phyloP scores from a whole-genome alignment of 2,329 filamentous ascomycete genomes.

The Gyromitra esculenta region DNA sequence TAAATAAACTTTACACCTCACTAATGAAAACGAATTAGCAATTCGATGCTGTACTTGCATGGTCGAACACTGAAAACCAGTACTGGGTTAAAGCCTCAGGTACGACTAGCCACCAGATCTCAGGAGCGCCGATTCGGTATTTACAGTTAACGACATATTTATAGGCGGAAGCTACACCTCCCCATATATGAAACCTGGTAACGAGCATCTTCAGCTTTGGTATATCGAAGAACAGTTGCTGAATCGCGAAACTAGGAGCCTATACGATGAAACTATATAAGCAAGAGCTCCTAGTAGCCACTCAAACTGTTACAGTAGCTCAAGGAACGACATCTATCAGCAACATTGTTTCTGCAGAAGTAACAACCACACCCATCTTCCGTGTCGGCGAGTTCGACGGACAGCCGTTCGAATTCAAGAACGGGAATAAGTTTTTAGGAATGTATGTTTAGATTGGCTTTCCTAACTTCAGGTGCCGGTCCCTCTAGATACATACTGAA shows the following conservation, averaged over 20 bases:
- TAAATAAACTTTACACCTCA: background rate
- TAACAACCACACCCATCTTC: slow-evolving; percentile 64
- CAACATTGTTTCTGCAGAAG: slow-evolving; percentile 65
- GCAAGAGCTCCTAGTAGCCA: slow-evolving; percentile 68
- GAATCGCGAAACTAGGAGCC: slow-evolving; percentile 62
- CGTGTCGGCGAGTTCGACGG: slow-evolving; percentile 74
- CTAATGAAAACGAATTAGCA: slow-evolving; percentile 47
- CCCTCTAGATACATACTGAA: background rate
- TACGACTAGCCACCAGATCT: slow-evolving; percentile 17
- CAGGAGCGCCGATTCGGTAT: background rate
- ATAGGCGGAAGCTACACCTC: slow-evolving; percentile 68
- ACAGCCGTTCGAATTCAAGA: slow-evolving; percentile 72
- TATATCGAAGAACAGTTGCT: background rate
- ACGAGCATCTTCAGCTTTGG: background rate
- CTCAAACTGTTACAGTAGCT: slow-evolving; percentile 63
- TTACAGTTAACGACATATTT: background rate
- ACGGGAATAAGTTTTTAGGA: slow-evolving; percentile 72
- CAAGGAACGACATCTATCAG: slow-evolving; percentile 64
- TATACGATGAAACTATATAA: slow-evolving; percentile 75
- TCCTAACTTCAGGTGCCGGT: background rate
- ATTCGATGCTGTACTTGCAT: slow-evolving; percentile 69
- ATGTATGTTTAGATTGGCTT: slow-evolving; percentile 66
- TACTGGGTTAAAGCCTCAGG: slow-evolving; percentile 68
- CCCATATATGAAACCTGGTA: slow-evolving; percentile 70
- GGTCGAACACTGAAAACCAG: slow-evolving; percentile 71